phyloP scores from a whole-genome alignment of 192 early-diverging fungal genomes.

The Pilaira anomala region DNA sequence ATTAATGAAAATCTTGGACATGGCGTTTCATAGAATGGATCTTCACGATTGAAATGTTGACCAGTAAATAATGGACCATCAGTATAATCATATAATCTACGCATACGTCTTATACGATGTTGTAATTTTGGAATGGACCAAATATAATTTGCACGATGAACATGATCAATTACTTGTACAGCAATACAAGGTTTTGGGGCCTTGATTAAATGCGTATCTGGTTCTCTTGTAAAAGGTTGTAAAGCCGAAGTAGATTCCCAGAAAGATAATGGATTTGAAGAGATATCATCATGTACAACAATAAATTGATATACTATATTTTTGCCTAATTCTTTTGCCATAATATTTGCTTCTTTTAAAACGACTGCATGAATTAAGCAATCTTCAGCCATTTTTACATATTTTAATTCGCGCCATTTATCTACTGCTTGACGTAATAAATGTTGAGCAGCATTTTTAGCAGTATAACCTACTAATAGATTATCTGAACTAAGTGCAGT shows the following conservation, averaged over 20 bases:
- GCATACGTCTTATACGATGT: conserved; percentile 65
- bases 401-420: conserved; percentile 50
- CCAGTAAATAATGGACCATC: conserved; percentile 52
- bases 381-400: conserved; percentile 57
- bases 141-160: conserved; percentile 46
- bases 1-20: conserved; percentile 48
- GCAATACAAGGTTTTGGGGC: conserved; percentile 48
- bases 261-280: conserved; percentile 43
- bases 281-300: conserved; percentile 56
- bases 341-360: conserved; percentile 89
- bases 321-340: conserved; percentile 76
- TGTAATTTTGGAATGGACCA: conserved; percentile 65
- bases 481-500: conserved; percentile 1
- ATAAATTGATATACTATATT: conserved; percentile 80
- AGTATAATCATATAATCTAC: conserved; percentile 54
- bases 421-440: conserved; percentile 28
- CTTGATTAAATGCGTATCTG: neutral
- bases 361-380: conserved; percentile 63
- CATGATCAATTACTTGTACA: conserved; percentile 53
- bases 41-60: conserved; percentile 52
- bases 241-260: conserved; percentile 46
- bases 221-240: conserved; percentile 7
- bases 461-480: conserved; percentile 28
- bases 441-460: conserved; percentile 21
- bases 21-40: conserved; percentile 58